Percentiles rank a stretch among this genome's conserved stretches.
Evolutionary conservation across 805 yeast genomes (phyloP).

Genomic region (Suhomyces prunicola): DNA sequence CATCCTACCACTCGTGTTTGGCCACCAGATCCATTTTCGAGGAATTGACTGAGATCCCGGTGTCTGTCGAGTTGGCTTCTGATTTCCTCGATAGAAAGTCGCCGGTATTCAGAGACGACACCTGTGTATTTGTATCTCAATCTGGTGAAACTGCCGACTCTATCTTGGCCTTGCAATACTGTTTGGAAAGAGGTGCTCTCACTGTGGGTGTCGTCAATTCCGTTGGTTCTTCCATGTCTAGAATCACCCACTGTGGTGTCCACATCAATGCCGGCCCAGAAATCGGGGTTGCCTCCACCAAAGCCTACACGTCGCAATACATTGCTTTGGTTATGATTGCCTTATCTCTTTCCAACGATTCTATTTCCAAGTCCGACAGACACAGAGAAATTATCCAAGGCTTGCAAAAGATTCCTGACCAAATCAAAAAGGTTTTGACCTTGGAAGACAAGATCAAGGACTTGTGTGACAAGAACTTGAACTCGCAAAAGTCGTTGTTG

Average conservation of each 20-base stretch:
- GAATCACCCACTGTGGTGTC: slow-evolving; percentile 98
- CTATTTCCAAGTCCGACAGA: slow-evolving; percentile 71
- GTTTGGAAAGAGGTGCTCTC: slow-evolving; percentile 94
- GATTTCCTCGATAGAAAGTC: slow-evolving; percentile 92
- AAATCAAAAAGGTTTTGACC: slow-evolving; percentile 72
- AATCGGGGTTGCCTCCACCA: slow-evolving; percentile 98
- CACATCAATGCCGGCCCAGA: slow-evolving; percentile 99
- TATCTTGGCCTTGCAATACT: slow-evolving; percentile 90
- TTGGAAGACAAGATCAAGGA: slow-evolving; percentile 72
- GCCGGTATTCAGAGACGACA: slow-evolving; percentile 98
- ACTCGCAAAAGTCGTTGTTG: slow-evolving; percentile 80
- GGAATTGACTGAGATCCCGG: slow-evolving; percentile 94
- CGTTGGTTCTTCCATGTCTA: slow-evolving; percentile 95
- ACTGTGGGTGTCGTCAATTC: slow-evolving; percentile 97
- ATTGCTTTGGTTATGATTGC: slow-evolving; percentile 98
- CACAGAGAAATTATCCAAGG: slow-evolving; percentile 86
- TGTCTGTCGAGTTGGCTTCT: slow-evolving; percentile 87
- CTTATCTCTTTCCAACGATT: slow-evolving; percentile 87
- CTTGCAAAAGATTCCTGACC: slow-evolving; percentile 76
- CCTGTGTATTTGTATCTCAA: slow-evolving; percentile 96
- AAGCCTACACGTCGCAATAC: slow-evolving; percentile 97
- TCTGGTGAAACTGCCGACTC: slow-evolving; percentile 99
- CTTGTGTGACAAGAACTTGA: slow-evolving; percentile 69
- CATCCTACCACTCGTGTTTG: slow-evolving; percentile 96
- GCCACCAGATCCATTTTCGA: slow-evolving; percentile 96